Percentiles rank a stretch among this genome's conserved stretches.
Conservation (phyloP, 352 stramenopile species). For the Globisporangium orthogonon region DNA sequence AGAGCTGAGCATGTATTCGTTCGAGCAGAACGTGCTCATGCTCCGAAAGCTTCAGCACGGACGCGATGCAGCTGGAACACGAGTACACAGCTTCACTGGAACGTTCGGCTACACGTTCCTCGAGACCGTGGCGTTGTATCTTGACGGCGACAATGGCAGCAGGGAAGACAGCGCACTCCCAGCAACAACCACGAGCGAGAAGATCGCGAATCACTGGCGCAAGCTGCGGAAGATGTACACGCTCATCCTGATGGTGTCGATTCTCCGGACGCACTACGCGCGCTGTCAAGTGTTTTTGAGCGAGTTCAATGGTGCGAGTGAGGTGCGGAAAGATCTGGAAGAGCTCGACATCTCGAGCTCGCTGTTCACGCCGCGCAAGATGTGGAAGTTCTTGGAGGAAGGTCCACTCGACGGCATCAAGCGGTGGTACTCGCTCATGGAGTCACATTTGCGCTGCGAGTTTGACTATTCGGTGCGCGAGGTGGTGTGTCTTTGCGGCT, state of each 20-base stretch:
- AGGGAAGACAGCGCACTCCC: neutral
- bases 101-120: conserved; percentile 71
- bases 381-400: conserved; percentile 62
- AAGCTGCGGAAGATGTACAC: conserved; percentile 83
- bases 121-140: conserved; percentile 26
- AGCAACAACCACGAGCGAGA: conserved; percentile 1
- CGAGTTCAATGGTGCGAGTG: conserved; percentile 18
- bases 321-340: conserved; percentile 19
- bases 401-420: conserved; percentile 66
- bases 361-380: conserved; percentile 69
- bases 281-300: conserved; percentile 53
- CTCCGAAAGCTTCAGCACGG: conserved; percentile 39
- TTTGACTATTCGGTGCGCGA: conserved; percentile 79
- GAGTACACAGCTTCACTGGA: conserved; percentile 24
- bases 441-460: conserved; percentile 73
- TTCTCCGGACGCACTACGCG: conserved; percentile 69
- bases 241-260: conserved; percentile 74
- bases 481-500: conserved; percentile 57
- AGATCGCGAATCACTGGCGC: conserved; percentile 24
- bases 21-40: conserved; percentile 50
- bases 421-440: conserved; percentile 75
- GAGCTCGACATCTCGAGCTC: conserved; percentile 64
- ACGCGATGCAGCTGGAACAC: conserved; percentile 6
- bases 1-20: conserved; percentile 51
- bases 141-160: neutral